Evolutionary conservation across 495 filamentous ascomycete species (phyloP).

Genomic region (Delitschia confertaspora): DNA sequence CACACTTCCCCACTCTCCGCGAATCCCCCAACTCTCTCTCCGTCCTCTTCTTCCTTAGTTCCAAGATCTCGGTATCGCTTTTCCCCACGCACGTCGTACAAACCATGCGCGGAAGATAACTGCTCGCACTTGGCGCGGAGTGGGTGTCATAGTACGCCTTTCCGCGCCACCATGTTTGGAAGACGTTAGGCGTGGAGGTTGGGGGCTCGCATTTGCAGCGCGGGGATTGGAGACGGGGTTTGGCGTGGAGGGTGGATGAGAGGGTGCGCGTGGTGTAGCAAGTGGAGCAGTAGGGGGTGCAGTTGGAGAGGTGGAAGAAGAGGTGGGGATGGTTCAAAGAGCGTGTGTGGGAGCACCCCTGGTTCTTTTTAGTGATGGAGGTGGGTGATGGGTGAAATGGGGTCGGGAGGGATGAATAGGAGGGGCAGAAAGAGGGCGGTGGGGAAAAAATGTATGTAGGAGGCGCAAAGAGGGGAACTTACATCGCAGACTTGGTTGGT

Average conservation of each 20-base stretch:
- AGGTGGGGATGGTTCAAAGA: not conserved
- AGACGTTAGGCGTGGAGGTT: not conserved
- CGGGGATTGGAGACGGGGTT: not conserved
- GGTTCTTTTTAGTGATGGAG: too few relatives aligned
- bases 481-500: conserved; percentile 17
- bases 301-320: conserved; percentile 15
- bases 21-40: conserved; percentile 12
- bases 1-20: conserved; percentile 1
- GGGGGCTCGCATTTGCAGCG: conserved; percentile 10
- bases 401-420: too few relatives aligned
- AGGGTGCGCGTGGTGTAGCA: conserved; percentile 10
- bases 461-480: not conserved
- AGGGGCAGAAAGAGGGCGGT: too few relatives aligned
- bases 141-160: not conserved
- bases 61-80: conserved; percentile 1
- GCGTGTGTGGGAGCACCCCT: conserved; percentile 1
- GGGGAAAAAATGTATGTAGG: not conserved
- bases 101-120: not conserved
- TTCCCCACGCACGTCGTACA: conserved; percentile 7
- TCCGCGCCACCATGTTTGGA: not conserved
- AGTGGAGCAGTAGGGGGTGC: conserved; percentile 14
- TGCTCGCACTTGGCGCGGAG: not conserved
- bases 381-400: too few relatives aligned
- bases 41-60: conserved; percentile 8
- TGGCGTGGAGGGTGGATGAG: not conserved